Conservation (phyloP, 1,284 basidiomycete species). For the Leucoagaricus sp. region DNA sequence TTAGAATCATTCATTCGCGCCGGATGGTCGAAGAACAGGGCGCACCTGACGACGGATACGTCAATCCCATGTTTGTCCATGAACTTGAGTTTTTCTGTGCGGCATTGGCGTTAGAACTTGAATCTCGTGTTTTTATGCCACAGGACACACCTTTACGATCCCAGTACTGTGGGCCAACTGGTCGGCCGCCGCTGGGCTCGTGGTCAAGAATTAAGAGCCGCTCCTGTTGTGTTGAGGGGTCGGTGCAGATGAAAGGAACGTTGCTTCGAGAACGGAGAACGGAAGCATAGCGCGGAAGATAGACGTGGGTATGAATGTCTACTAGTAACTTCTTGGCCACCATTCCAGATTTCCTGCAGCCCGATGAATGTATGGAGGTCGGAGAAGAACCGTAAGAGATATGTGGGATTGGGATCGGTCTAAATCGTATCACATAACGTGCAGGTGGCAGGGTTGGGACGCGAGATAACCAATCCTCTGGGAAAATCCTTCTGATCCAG, state of each 20-base stretch:
- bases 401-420: not conserved
- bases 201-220: conserved; percentile 74
- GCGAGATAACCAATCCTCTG: not conserved
- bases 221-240: conserved; percentile 53
- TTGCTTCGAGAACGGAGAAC: conserved; percentile 59
- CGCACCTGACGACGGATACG: conserved; percentile 65
- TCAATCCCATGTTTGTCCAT: conserved; percentile 79
- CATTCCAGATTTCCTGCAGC: not conserved
- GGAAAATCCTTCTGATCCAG: not conserved
- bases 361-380: no score
- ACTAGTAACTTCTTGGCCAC: conserved; percentile 48
- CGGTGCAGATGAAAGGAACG: conserved; percentile 71
- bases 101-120: conserved; percentile 7
- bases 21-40: not conserved
- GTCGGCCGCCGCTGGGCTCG: conserved; percentile 74
- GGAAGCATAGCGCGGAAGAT: conserved; percentile 72
- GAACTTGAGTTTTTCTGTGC: conserved; percentile 67
- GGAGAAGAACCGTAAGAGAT: no score
- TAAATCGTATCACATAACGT: not conserved
- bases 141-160: conserved; percentile 49
- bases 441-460: no score
- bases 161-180: conserved; percentile 71
- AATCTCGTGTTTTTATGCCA: not conserved
- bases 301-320: conserved; percentile 83
- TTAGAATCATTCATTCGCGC: not conserved